A percentile compares a stretch with the other conserved stretches of the same genome.
These are phyloP conservation scores for Bryopsis sp. DNA, from an alignment of 139 green algal species.

Conservation along the genomic window DNA sequence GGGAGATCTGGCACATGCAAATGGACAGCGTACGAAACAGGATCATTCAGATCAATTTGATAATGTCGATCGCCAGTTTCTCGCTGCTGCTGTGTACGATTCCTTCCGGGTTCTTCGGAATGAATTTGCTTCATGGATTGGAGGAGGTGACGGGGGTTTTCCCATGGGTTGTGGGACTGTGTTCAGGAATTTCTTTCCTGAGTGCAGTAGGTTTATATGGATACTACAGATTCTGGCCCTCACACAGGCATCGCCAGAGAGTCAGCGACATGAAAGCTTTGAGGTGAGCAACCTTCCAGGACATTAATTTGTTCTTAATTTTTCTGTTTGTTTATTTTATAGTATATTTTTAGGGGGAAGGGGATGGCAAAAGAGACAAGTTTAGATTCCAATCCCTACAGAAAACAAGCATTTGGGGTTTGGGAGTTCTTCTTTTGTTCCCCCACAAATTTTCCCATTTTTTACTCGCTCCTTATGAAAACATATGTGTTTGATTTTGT, in stretches of 20 bases:
- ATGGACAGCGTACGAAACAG: constrained; percentile 44
- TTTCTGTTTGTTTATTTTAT: not conserved
- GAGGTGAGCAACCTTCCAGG: not conserved
- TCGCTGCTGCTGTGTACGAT: constrained; percentile 28
- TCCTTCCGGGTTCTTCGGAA: constrained; percentile 35
- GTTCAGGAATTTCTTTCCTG: not conserved
- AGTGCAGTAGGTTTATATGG: not conserved
- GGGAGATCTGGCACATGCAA: constrained; percentile 38
- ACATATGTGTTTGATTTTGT: too few relatives aligned
- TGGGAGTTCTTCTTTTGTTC: too few relatives aligned
- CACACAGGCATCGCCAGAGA: not conserved
- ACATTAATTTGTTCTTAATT: not conserved
- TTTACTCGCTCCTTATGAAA: too few relatives aligned
- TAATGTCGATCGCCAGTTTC: constrained; percentile 33
- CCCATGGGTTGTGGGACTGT: not conserved
- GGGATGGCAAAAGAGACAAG: too few relatives aligned
- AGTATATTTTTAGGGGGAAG: too few relatives aligned
- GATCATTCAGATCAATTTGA: constrained; percentile 49
- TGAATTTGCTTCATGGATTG: constrained; percentile 36
- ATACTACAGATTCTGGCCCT: constrained; percentile 1
- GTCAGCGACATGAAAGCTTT: constrained; percentile 2
- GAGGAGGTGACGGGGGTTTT: constrained; percentile 13
- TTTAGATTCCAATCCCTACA: too few relatives aligned
- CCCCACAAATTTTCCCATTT: too few relatives aligned
- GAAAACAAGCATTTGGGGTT: too few relatives aligned